These are phyloP conservation scores for Aureobasidium sp. DNA, from an alignment of 2,329 filamentous ascomycete species.

Conservation along the genomic window DNA sequence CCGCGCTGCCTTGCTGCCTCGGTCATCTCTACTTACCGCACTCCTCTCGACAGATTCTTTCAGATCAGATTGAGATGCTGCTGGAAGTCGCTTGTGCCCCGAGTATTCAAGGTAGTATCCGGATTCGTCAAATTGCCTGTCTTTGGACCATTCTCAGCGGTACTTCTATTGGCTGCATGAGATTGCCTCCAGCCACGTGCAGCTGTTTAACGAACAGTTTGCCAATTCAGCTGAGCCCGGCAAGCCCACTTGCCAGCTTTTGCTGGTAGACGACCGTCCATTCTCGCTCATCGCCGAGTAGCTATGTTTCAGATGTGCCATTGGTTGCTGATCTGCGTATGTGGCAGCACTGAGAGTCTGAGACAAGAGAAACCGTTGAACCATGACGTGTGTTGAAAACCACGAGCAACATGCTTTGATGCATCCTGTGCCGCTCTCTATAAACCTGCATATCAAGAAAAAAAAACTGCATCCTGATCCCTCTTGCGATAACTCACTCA, in stretches of 20 bases:
- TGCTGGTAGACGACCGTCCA: background rate
- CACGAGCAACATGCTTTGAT: background rate
- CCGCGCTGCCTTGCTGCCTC: background rate
- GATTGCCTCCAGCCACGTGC: background rate
- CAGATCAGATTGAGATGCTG: background rate
- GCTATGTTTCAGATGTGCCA: background rate
- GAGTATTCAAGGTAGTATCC: background rate
- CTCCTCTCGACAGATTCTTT: background rate
- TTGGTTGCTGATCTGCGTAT: background rate
- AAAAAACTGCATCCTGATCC: background rate
- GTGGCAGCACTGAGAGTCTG: background rate
- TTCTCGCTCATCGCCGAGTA: background rate
- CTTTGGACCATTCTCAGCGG: background rate
- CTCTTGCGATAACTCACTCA: background rate
- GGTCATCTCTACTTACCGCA: background rate
- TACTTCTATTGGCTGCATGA: background rate
- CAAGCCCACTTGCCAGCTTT: background rate
- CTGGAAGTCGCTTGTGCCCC: background rate
- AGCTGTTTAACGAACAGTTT: background rate
- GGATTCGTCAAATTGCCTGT: background rate
- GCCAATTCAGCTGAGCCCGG: background rate
- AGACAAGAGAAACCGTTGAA: constrained; percentile 11
- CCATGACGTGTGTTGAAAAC: constrained; percentile 7
- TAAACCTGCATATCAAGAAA: constrained; percentile 2
- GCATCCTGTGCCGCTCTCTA: background rate